Percentiles rank a stretch among this genome's conserved stretches.
Evolutionary conservation across 257 asterid genomes (phyloP).

Genomic region (Rauvolfia tetraphylla): DNA sequence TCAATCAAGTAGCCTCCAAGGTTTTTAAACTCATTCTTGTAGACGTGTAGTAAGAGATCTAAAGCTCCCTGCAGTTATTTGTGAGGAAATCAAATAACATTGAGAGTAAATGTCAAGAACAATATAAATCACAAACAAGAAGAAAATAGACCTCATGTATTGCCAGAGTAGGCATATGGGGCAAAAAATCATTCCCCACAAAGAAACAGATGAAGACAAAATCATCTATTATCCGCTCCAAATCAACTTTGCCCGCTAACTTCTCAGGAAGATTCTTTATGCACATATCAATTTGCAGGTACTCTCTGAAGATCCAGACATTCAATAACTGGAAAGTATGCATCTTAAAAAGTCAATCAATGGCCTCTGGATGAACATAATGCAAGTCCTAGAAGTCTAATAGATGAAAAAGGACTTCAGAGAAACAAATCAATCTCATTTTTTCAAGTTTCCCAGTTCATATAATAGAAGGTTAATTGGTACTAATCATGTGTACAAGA

Average conservation of each 20-base stretch:
- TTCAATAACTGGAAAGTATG: constrained; percentile 41
- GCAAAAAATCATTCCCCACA: constrained; percentile 69
- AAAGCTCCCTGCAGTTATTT: constrained; percentile 39
- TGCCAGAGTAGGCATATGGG: constrained; percentile 53
- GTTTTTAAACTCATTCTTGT: constrained; percentile 45
- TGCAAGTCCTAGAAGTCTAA: neutral
- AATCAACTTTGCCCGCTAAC: constrained; percentile 18
- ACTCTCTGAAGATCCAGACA: constrained; percentile 54
- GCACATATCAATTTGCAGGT: constrained; percentile 43
- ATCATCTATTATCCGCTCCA: constrained; percentile 53
- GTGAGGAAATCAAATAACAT: neutral
- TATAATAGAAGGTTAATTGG: neutral
- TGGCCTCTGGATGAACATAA: neutral
- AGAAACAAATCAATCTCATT: neutral
- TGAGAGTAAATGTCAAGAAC: neutral
- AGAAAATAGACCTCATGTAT: constrained; percentile 47
- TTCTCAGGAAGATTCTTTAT: constrained; percentile 30
- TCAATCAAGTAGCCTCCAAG: constrained; percentile 65
- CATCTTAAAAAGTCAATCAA: neutral
- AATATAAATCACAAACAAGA: too few relatives aligned
- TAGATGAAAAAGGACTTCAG: neutral
- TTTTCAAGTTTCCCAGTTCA: neutral
- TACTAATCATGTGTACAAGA: too few relatives aligned
- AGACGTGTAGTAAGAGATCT: constrained; percentile 48
- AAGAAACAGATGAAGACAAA: constrained; percentile 62